Evolutionary conservation across 129 eudicot genomes (phyloP), one percentile per base, ranked within the genome.

Genomic region (Flaveria trinervia): DNA sequence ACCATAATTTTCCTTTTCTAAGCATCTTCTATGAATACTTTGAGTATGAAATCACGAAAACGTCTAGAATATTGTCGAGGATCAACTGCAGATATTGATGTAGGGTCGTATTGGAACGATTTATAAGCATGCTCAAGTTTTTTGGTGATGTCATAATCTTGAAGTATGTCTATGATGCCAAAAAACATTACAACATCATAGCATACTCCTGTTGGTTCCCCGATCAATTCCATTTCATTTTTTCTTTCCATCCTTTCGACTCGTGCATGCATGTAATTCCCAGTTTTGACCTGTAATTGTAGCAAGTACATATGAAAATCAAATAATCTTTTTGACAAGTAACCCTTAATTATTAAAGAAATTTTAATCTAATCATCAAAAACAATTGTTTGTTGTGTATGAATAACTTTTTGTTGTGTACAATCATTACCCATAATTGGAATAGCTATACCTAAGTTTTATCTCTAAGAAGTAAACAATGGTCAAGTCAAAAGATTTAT

Each of bases 91-190:
- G 98, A 94, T 39, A 94, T 94, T 1, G 86, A 85, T 46, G 92
- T 89, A 5, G 98, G 90, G 39, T 94, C 98, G 20, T 89, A 91
- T 64, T 94, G 98, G 75, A 91, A 85, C 44, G 98, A 89, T 86
- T 94, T 91, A 78, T 94, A 94, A 7, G 98, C 98, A 16, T 94
- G 98, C 83, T 91, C 97, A 36, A 94, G 93, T 81, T 94, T 94
- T 81, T 94, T 94, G 75, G 96, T 91, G 25, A 94, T 94, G 85
- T 94, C 99, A 15, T 91, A 94, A 71, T 91, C 97, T 76, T 91
- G 97, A 73, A 94, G 96, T 74, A 91, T 94, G 88, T 94, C 99
- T 39, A 94, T 91, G 68, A 94, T 89, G n/a, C 97, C 97, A 54
- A 94, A 91, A 83, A 91, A 91, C 88, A 94, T 72, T 48, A 89